phyloP scores from a whole-genome alignment of 2,329 filamentous ascomycete species.

The Penicillium griseofulvum region DNA sequence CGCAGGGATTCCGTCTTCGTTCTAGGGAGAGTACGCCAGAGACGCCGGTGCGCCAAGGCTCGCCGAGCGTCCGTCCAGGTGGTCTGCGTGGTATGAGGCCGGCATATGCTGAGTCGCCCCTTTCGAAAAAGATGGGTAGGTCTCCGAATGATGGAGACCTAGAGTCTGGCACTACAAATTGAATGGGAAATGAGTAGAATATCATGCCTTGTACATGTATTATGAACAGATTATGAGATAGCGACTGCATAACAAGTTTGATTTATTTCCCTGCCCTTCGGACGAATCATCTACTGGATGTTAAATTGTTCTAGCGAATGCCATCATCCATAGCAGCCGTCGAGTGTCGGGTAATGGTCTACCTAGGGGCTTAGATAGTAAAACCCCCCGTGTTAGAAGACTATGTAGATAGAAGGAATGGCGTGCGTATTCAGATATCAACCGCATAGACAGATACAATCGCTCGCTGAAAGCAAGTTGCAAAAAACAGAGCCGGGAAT shows the following conservation, averaged over 20 bases:
- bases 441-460: slow-evolving; percentile 7
- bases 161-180: slow-evolving; percentile 22
- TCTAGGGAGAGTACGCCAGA: slow-evolving; percentile 36
- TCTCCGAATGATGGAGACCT: slow-evolving; percentile 31
- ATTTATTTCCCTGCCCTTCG: not conserved
- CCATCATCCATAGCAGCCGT: not conserved
- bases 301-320: not conserved
- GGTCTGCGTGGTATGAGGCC: slow-evolving; percentile 24
- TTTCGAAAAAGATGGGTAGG: slow-evolving; percentile 31
- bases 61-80: slow-evolving; percentile 23
- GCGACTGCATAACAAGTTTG: not conserved
- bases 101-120: slow-evolving; percentile 32
- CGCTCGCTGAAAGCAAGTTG: slow-evolving; percentile 23
- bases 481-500: slow-evolving; percentile 14
- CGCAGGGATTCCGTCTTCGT: slow-evolving; percentile 29
- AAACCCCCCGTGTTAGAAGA: not conserved
- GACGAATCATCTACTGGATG: not conserved
- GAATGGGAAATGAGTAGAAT: slow-evolving; percentile 9
- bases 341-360: too few relatives aligned
- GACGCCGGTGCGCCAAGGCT: slow-evolving; percentile 22
- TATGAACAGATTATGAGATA: slow-evolving; percentile 4
- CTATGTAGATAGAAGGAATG: slow-evolving; percentile 14
- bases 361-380: not conserved
- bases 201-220: slow-evolving; percentile 1
- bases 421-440: slow-evolving; percentile 18